Percentiles rank a stretch among this genome's conserved stretches.
phyloP scores from a whole-genome alignment of 2,329 filamentous ascomycete genomes.

The Cercospora sojina region DNA sequence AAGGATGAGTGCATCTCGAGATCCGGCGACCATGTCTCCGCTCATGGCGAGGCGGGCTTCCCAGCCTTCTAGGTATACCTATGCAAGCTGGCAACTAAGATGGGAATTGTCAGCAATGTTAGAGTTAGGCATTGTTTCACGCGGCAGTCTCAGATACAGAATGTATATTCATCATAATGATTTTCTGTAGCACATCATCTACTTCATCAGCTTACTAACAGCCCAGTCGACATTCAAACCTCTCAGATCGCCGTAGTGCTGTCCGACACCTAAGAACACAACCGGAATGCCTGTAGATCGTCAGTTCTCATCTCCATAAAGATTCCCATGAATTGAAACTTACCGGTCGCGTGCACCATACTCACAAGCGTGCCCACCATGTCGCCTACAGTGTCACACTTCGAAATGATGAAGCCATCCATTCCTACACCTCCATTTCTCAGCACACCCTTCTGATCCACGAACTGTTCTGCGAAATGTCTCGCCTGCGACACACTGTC shows the following conservation, averaged over 20 bases:
- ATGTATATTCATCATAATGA: not conserved
- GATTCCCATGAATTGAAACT: slow-evolving; percentile 37
- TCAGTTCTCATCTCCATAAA: slow-evolving; percentile 2
- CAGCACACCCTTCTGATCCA: slow-evolving; percentile 38
- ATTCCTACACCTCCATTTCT: slow-evolving; percentile 64
- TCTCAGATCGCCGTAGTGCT: slow-evolving; percentile 66
- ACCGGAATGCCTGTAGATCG: slow-evolving; percentile 69
- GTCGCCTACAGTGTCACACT: slow-evolving; percentile 98
- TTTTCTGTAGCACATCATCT: not conserved
- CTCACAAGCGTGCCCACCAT: slow-evolving; percentile 96
- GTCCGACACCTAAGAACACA: slow-evolving; percentile 77
- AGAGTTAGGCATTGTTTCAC: not conserved
- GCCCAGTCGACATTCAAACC: slow-evolving; percentile 65
- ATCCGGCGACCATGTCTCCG: not conserved
- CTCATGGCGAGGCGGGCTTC: not conserved
- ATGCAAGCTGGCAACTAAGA: not conserved
- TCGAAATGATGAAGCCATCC: slow-evolving; percentile 97
- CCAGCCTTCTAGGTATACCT: not conserved
- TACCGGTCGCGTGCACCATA: slow-evolving; percentile 84
- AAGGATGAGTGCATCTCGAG: not conserved
- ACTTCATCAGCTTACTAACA: slow-evolving; percentile 59
- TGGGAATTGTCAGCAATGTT: not conserved
- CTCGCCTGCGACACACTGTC: slow-evolving; percentile 93
- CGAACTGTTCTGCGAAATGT: slow-evolving; percentile 91
- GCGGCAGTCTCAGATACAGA: not conserved